These are phyloP conservation scores for Fusarium sp. DNA, from an alignment of 2,329 filamentous ascomycete genomes.

Conservation along the genomic window DNA sequence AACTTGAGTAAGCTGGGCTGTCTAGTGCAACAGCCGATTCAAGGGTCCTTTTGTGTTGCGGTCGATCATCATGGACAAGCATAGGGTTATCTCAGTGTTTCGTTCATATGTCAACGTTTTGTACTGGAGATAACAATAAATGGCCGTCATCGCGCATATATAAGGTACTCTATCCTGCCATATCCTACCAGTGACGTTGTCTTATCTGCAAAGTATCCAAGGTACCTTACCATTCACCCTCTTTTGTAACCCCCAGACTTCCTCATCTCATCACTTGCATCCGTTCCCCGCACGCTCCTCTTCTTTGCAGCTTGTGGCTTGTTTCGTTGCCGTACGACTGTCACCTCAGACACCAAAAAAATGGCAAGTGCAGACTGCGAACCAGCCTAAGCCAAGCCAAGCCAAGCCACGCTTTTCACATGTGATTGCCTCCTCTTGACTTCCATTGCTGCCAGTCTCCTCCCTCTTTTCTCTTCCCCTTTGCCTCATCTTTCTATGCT, in stretches of 20 bases:
- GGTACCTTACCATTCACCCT: constrained; percentile 12
- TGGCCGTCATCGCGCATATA: neutral
- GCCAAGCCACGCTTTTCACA: constrained; percentile 36
- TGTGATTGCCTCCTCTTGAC: constrained; percentile 42
- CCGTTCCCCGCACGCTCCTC: constrained; percentile 34
- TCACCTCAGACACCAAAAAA: constrained; percentile 25
- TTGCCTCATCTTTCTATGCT: neutral
- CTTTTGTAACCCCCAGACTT: constrained; percentile 2
- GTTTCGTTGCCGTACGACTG: constrained; percentile 23
- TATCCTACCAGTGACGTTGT: constrained; percentile 5
- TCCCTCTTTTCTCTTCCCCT: neutral
- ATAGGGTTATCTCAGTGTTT: neutral
- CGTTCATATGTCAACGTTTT: neutral
- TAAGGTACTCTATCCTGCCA: neutral
- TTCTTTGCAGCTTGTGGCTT: constrained; percentile 25
- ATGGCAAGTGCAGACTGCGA: constrained; percentile 16
- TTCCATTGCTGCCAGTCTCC: neutral
- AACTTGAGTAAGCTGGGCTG: neutral
- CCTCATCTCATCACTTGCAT: constrained; percentile 33
- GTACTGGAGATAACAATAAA: neutral
- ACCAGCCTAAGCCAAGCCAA: constrained; percentile 19
- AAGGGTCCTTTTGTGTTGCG: constrained; percentile 29
- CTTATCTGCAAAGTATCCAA: constrained; percentile 1
- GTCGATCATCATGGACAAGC: constrained; percentile 12
- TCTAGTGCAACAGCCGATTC: constrained; percentile 13